These are phyloP conservation scores for Dendrobium huoshanense DNA, from an alignment of 106 monocot species.

Conservation along the genomic window DNA sequence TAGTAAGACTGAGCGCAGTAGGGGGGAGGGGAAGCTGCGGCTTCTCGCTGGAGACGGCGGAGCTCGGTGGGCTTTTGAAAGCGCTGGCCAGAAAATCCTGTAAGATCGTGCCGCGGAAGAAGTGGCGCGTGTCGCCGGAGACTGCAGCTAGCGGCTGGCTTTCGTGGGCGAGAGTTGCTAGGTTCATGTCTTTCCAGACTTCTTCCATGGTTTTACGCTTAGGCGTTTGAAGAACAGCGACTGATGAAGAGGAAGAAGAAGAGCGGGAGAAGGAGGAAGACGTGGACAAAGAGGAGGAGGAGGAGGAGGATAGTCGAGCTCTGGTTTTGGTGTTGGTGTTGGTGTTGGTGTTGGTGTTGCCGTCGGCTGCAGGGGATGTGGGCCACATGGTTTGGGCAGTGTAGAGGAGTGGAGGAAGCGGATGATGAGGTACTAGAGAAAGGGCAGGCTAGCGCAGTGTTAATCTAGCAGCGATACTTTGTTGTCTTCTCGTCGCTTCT, in stretches of 20 bases:
- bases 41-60: neutral
- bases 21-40: neutral
- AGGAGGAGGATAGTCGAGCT: neutral
- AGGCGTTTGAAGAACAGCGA: constrained; percentile 16
- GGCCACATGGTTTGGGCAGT: neutral
- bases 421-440: neutral
- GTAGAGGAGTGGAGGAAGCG: neutral
- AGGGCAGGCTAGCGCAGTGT: neutral
- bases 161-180: constrained; percentile 10
- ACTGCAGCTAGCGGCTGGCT: neutral
- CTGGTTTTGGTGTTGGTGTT: neutral
- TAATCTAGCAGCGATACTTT: no score
- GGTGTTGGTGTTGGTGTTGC: neutral
- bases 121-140: neutral
- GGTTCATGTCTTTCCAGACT: constrained; percentile 59
- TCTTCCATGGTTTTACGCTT: constrained; percentile 43
- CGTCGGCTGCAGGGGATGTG: neutral
- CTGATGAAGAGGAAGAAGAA: constrained; percentile 21
- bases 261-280: neutral
- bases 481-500: no score
- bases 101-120: constrained; percentile 25
- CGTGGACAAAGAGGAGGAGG: neutral
- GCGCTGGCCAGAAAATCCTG: constrained; percentile 55
- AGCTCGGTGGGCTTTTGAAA: neutral
- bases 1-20: constrained; percentile 21